Conservation (phyloP, 2,329 filamentous ascomycete species). For the Zymoseptoria passerinii region DNA sequence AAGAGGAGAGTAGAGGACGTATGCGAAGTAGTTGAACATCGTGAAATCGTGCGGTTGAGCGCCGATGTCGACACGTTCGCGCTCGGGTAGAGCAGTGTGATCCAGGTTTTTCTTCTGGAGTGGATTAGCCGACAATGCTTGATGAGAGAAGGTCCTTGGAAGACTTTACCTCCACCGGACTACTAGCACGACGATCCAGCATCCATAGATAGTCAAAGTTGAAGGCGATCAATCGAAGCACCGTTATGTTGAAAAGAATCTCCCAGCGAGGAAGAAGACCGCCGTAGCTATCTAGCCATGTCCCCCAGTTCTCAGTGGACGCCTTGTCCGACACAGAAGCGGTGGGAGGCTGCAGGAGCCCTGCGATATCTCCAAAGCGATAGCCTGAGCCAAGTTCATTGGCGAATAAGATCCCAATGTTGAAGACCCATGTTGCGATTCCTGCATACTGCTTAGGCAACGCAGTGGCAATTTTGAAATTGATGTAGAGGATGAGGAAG, state of each 20-base stretch:
- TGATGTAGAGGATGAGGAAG: constrained; percentile 66
- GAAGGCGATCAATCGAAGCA: constrained; percentile 88
- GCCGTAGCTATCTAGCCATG: constrained; percentile 67
- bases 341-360: constrained; percentile 40
- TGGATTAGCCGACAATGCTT: constrained; percentile 46
- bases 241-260: constrained; percentile 93
- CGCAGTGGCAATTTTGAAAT: constrained; percentile 68
- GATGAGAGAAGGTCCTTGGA: not conserved
- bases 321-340: constrained; percentile 32
- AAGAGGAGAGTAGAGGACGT: constrained; percentile 81
- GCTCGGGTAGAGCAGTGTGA: constrained; percentile 75
- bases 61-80: constrained; percentile 72
- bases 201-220: constrained; percentile 98
- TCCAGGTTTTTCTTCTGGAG: constrained; percentile 96
- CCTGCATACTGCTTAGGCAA: constrained; percentile 66
- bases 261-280: constrained; percentile 90
- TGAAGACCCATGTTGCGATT: constrained; percentile 78
- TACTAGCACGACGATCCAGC: constrained; percentile 54
- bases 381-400: constrained; percentile 83
- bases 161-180: constrained; percentile 68
- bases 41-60: constrained; percentile 63
- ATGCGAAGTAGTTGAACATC: constrained; percentile 83
- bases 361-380: constrained; percentile 56
- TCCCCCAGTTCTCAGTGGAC: constrained; percentile 47
- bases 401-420: constrained; percentile 73